These are phyloP conservation scores for Backusella sp. DNA, from an alignment of 192 early-diverging fungal genomes.

Conservation along the genomic window DNA sequence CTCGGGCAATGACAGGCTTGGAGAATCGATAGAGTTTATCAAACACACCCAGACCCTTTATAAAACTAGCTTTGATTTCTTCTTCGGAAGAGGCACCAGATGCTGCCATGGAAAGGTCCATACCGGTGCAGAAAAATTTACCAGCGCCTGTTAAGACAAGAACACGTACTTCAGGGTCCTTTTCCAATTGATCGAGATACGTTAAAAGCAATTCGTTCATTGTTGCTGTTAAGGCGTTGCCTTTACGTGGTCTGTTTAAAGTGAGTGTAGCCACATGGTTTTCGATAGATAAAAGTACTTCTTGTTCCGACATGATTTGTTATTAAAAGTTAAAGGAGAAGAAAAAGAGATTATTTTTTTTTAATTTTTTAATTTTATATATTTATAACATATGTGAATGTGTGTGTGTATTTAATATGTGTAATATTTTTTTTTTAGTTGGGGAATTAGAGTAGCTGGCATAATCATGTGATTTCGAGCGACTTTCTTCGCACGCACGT, in stretches of 20 bases:
- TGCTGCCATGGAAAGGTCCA: constrained; percentile 48
- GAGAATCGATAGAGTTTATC: constrained; percentile 42
- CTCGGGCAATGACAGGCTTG: constrained; percentile 51
- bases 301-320: constrained; percentile 10
- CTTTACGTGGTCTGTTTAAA: constrained; percentile 49
- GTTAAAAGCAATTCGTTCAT: constrained; percentile 45
- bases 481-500: constrained; percentile 2
- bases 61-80: constrained; percentile 21
- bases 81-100: not conserved
- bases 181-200: constrained; percentile 40
- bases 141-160: constrained; percentile 60
- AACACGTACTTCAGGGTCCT: constrained; percentile 47
- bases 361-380: not conserved
- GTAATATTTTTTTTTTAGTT: not conserved
- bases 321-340: not conserved
- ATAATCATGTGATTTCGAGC: not conserved
- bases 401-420: not conserved
- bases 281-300: constrained; percentile 12
- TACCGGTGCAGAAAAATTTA: constrained; percentile 65
- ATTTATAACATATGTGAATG: not conserved
- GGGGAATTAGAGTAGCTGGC: not conserved
- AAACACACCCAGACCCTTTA: constrained; percentile 41
- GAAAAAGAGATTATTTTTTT: not conserved
- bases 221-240: constrained; percentile 50
- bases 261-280: constrained; percentile 50